Conservation (phyloP, 208 protist species). For the Crithidia sp. region DNA sequence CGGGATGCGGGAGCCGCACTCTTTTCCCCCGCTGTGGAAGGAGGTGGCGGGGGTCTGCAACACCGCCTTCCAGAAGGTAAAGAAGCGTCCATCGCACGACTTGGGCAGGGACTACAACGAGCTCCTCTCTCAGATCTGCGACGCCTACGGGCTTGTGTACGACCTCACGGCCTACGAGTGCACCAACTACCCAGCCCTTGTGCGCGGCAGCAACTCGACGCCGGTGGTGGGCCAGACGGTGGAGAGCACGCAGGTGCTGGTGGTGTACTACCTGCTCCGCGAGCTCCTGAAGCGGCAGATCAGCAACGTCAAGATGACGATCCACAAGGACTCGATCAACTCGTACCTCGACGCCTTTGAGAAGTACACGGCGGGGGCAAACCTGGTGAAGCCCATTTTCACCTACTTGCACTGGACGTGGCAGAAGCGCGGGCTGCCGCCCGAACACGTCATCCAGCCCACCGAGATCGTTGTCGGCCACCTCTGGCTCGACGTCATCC, state of each 20-base stretch:
- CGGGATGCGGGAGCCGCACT: slow-evolving; percentile 5
- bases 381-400: slow-evolving; percentile 73
- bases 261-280: slow-evolving; percentile 81
- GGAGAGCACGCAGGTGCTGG: slow-evolving; percentile 81
- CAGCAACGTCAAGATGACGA: slow-evolving; percentile 32
- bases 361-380: slow-evolving; percentile 67
- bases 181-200: slow-evolving; percentile 68
- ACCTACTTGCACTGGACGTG: slow-evolving; percentile 86
- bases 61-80: slow-evolving; percentile 36
- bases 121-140: slow-evolving; percentile 43
- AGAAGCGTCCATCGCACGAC: slow-evolving; percentile 33
- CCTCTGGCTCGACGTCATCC: slow-evolving; percentile 58
- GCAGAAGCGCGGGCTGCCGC: slow-evolving; percentile 75
- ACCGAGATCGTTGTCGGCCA: slow-evolving; percentile 72
- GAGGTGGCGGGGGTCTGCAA: slow-evolving; percentile 38
- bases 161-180: slow-evolving; percentile 61
- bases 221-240: slow-evolving; percentile 56
- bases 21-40: slow-evolving; percentile 47
- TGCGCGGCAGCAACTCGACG: slow-evolving; percentile 49
- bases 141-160: slow-evolving; percentile 59
- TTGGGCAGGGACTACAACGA: slow-evolving; percentile 50
- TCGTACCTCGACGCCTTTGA: slow-evolving; percentile 70
- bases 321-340: slow-evolving; percentile 35
- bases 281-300: slow-evolving; percentile 77
- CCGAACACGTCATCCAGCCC: slow-evolving; percentile 70